Evolutionary conservation across 768 basidiomycete species (phyloP).

Genomic region (Psilocybe cyanescens): DNA sequence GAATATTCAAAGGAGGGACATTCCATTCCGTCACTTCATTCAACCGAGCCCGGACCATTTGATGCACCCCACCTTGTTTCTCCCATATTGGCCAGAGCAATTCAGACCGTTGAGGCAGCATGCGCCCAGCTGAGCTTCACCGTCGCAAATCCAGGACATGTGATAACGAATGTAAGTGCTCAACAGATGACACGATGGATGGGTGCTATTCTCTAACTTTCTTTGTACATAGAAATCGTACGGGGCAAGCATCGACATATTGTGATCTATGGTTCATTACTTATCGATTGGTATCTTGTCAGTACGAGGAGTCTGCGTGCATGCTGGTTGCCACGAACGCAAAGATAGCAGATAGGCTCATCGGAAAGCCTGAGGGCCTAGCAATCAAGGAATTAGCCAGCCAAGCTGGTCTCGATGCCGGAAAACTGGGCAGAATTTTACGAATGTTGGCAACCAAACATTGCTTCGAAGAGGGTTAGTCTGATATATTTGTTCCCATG

Average conservation of each 20-base stretch:
- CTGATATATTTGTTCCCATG: neutral
- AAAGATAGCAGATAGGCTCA: slow-evolving; percentile 38
- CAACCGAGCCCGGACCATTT: slow-evolving; percentile 32
- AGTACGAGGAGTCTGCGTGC: slow-evolving; percentile 30
- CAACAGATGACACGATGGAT: too few species aligned
- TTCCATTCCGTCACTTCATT: slow-evolving; percentile 35
- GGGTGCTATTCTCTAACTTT: neutral
- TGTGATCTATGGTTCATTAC: too few species aligned
- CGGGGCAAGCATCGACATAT: neutral
- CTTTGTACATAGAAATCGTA: slow-evolving; percentile 5
- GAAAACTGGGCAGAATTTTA: slow-evolving; percentile 38
- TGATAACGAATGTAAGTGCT: slow-evolving; percentile 27
- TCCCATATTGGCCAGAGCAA: slow-evolving; percentile 19
- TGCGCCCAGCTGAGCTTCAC: slow-evolving; percentile 30
- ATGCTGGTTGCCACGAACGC: slow-evolving; percentile 32
- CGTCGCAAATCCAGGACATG: slow-evolving; percentile 29
- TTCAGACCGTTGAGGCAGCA: slow-evolving; percentile 31
- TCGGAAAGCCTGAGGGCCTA: slow-evolving; percentile 34
- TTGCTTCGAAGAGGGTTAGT: slow-evolving; percentile 39
- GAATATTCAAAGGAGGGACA: slow-evolving; percentile 26
- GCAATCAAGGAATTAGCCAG: slow-evolving; percentile 28
- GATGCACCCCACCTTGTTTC: slow-evolving; percentile 25
- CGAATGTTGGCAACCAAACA: slow-evolving; percentile 38
- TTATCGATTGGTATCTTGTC: too few species aligned
- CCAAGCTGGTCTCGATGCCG: slow-evolving; percentile 28